Conservation (phyloP, 225 moss, liverwort and hornwort species). For the Lunularia cruciata region DNA sequence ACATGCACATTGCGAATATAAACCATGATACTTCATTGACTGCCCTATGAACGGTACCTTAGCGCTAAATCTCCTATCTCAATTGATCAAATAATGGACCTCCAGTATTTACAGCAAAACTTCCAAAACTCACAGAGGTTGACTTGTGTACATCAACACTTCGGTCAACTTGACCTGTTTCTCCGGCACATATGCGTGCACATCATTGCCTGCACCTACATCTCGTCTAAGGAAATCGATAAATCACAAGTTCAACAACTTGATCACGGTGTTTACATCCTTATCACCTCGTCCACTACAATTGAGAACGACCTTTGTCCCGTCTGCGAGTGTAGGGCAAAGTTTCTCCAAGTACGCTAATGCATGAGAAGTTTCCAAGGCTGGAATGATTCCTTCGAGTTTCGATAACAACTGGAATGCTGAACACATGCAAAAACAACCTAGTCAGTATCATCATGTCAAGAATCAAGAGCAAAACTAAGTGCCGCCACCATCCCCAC, state of each 20-base stretch:
- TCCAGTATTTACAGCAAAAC: constrained; percentile 1
- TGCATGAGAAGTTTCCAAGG: constrained; percentile 93
- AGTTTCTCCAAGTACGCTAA: constrained; percentile 79
- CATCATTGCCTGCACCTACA: background rate
- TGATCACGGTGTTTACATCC: constrained; percentile 87
- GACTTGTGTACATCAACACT: background rate
- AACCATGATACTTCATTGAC: too few species aligned
- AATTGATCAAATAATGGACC: background rate
- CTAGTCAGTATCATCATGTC: background rate
- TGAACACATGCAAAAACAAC: constrained; percentile 32
- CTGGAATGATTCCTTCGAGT: constrained; percentile 95
- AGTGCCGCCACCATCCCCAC: background rate
- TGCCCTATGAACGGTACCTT: too few species aligned
- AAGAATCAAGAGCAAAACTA: background rate
- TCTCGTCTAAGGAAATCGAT: background rate
- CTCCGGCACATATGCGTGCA: background rate
- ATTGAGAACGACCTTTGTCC: constrained; percentile 73
- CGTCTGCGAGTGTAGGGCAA: constrained; percentile 76
- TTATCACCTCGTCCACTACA: constrained; percentile 97
- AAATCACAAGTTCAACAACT: constrained; percentile 35
- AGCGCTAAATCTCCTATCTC: too few species aligned
- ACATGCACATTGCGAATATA: too few species aligned
- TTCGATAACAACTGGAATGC: constrained; percentile 78
- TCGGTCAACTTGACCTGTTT: background rate
- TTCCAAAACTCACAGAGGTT: background rate